Evolutionary conservation across 2,329 filamentous ascomycete species (phyloP), one percentile per base, ranked within the genome.

Genomic region (Exophiala alcalophila): DNA sequence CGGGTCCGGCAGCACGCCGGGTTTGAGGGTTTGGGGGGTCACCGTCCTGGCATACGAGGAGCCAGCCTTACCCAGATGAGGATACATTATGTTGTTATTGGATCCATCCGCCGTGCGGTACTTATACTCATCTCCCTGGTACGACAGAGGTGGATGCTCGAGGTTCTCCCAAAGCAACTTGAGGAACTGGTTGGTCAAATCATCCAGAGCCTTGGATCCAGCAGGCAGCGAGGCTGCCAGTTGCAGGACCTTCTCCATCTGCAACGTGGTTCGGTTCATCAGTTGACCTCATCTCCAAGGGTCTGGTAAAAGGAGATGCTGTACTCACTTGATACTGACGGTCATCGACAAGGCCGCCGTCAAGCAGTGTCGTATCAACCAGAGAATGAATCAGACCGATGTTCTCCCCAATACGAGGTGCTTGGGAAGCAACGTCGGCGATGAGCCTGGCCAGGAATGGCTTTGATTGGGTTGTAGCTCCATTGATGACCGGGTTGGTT

Each of bases 31-130:
- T 26, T 63, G 62, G 1, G 74, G 72, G 30, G 70, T 70, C 9
- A 82, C 76, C 0, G 77, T 77, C 47, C 80, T 73, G 11, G 81
- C 81, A 52, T 84, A 85, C 0, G 77, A 73, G 4, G 76, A 78
- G 6, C 75, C 75, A 4, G 81, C 79, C 27, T 69, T 70, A 2
- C 81, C 81, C 5, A 85, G 66, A 37, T 78, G 68, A 1, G 81
- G 81, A 40, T 76, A 65, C 20, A 77, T 63, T 39, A 81, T 72
- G 56, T 77, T 83, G 46, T 58, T 58, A 44, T 57, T 52, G 5
- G 48, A 56, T 25, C 62, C 62, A 48, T 65, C 61, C 11, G 60
- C 57, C 2, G 53, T 53, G 12, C 62, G 54, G 39, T 62, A 65
- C 30, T 56, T 57, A 44, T 54, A 61, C 18, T 58, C 54, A 24